phyloP scores from a whole-genome alignment of 148 eudicot genomes.

The Dysphania ambrosioides region DNA sequence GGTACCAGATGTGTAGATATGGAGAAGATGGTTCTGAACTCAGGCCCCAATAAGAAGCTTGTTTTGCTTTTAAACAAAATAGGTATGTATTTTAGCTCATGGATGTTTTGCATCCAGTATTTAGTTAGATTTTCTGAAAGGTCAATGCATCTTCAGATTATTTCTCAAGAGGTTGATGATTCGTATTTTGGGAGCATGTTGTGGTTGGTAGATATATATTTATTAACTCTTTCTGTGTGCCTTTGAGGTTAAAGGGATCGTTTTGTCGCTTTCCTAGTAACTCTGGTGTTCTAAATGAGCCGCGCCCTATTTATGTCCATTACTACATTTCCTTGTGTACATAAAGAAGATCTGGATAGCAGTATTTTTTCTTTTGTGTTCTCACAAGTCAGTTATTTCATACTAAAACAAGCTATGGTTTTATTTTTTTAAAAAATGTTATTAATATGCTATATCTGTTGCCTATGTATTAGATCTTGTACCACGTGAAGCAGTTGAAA shows the following conservation, averaged over 20 bases:
- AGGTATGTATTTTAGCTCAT: constrained; percentile 38
- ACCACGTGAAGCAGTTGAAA: constrained; percentile 90
- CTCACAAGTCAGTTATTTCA: background rate
- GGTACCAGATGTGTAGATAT: constrained; percentile 88
- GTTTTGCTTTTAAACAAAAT: constrained; percentile 90
- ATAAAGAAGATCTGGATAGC: background rate
- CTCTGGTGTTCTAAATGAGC: background rate
- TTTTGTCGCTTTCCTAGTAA: background rate
- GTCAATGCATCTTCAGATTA: background rate
- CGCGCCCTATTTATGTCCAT: background rate
- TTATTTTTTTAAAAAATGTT: background rate
- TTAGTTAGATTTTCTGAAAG: no score
- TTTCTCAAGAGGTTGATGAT: background rate
- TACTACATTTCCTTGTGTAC: background rate
- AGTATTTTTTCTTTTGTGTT: background rate
- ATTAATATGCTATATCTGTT: background rate
- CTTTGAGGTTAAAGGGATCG: background rate
- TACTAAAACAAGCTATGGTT: background rate
- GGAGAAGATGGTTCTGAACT: constrained; percentile 83
- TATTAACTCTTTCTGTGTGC: background rate
- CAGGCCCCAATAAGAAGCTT: constrained; percentile 80
- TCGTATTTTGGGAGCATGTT: constrained; percentile 1
- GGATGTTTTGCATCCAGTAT: background rate
- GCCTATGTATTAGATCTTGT: constrained; percentile 64
- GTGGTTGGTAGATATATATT: background rate